phyloP scores from a whole-genome alignment of 2,329 filamentous ascomycete species.

The Colletotrichum truncatum region DNA sequence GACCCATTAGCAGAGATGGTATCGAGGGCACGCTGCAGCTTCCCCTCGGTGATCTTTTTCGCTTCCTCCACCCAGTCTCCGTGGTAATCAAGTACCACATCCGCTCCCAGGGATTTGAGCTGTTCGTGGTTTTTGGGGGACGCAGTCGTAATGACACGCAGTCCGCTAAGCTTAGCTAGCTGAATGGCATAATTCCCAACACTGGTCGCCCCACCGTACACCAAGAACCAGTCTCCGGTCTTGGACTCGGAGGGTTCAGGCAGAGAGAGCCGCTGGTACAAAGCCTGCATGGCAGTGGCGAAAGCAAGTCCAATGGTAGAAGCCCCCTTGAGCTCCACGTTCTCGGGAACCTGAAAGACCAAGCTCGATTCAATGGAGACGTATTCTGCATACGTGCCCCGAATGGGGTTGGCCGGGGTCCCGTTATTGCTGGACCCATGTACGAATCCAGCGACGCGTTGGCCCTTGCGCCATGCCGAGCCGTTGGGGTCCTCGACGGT shows the following conservation, averaged over 20 bases:
- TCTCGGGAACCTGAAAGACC: neutral
- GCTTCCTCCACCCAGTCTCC: neutral
- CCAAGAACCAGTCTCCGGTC: conserved; percentile 29
- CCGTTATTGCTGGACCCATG: conserved; percentile 34
- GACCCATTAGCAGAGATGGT: conserved; percentile 41
- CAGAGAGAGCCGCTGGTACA: neutral
- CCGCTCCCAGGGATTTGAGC: conserved; percentile 52
- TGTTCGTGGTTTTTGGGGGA: conserved; percentile 45
- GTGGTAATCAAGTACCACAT: conserved; percentile 55
- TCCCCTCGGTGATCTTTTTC: conserved; percentile 30
- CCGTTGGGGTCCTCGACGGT: conserved; percentile 38
- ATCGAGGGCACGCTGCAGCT: conserved; percentile 35
- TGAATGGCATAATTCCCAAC: conserved; percentile 20
- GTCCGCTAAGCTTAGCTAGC: neutral
- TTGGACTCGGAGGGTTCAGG: neutral
- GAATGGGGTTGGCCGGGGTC: neutral
- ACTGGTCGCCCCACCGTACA: conserved; percentile 36
- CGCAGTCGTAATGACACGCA: neutral
- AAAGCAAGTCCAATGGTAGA: neutral
- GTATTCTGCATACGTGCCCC: conserved; percentile 1
- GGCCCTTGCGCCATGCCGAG: conserved; percentile 39
- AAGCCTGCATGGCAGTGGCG: neutral
- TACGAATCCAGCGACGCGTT: conserved; percentile 44
- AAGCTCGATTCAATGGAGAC: neutral
- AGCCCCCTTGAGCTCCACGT: neutral